These are phyloP conservation scores for Acorus calamus DNA, from an alignment of 106 monocot species.

Conservation along the genomic window DNA sequence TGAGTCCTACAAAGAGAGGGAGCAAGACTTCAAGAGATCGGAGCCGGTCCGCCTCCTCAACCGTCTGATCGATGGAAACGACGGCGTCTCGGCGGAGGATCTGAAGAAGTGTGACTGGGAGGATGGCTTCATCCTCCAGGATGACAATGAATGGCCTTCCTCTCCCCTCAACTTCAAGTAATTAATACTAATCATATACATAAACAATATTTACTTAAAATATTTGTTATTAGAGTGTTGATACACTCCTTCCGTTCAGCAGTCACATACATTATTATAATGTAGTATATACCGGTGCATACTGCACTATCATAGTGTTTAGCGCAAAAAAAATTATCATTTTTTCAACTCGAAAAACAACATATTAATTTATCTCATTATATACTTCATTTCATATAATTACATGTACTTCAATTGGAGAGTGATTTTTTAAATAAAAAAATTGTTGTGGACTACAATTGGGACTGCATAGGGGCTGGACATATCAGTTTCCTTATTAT, in stretches of 20 bases:
- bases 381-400: neutral
- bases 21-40: slow-evolving; percentile 41
- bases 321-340: neutral
- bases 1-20: slow-evolving; percentile 47
- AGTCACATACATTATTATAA: too few relatives aligned
- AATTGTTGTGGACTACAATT: too few relatives aligned
- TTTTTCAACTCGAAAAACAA: neutral
- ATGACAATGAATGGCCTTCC: slow-evolving; percentile 29
- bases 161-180: slow-evolving; percentile 26
- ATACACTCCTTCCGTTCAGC: too few relatives aligned
- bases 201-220: too few relatives aligned
- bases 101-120: slow-evolving; percentile 34
- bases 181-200: too few relatives aligned
- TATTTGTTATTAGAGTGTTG: too few relatives aligned
- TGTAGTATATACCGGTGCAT: too few relatives aligned
- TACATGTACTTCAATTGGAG: too few relatives aligned
- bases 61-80: slow-evolving; percentile 2
- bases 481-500: too few relatives aligned
- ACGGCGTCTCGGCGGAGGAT: neutral
- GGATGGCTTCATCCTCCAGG: slow-evolving; percentile 26
- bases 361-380: neutral
- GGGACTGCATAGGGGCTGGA: too few relatives aligned
- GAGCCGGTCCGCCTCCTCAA: slow-evolving; percentile 26
- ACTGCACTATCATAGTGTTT: neutral
- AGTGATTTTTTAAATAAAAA: too few relatives aligned